Percentiles rank a stretch among this genome's conserved stretches.
Evolutionary conservation across 345 rosid genomes (phyloP).

Genomic region (Dipteronia dyeriana): DNA sequence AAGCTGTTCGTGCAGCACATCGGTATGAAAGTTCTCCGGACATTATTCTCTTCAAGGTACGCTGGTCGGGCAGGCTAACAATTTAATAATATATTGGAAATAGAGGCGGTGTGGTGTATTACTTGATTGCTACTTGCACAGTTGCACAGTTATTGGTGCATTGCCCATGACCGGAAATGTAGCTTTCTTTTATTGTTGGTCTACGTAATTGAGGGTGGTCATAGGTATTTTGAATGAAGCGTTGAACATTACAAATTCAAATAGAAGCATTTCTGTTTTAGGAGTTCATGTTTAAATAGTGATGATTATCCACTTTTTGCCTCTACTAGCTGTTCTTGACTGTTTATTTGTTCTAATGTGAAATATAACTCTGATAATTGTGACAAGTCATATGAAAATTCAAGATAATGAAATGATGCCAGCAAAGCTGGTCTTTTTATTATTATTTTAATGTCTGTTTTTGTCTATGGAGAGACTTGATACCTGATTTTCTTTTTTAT

Average conservation of each 20-base stretch:
- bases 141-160: background rate
- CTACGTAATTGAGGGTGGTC: background rate
- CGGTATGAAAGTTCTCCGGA: constrained; percentile 94
- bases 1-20: constrained; percentile 78
- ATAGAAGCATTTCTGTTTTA: background rate
- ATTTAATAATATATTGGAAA: constrained; percentile 9
- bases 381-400: background rate
- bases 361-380: background rate
- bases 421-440: background rate
- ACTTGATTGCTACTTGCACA: background rate
- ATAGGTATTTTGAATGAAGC: background rate
- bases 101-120: background rate
- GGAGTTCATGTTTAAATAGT: background rate
- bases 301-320: background rate
- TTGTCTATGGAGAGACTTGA: background rate
- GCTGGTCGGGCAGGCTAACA: constrained; percentile 14
- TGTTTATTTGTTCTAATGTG: background rate
- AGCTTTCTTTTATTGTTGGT: background rate
- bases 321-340: constrained; percentile 1
- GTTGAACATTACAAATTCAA: background rate
- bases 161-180: background rate
- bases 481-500: background rate
- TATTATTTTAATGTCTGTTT: background rate
- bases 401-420: background rate
- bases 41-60: constrained; percentile 87